Base-by-base conservation (phyloP, 306 rosid genomes). In the Adenanthera pavonina region DNA sequence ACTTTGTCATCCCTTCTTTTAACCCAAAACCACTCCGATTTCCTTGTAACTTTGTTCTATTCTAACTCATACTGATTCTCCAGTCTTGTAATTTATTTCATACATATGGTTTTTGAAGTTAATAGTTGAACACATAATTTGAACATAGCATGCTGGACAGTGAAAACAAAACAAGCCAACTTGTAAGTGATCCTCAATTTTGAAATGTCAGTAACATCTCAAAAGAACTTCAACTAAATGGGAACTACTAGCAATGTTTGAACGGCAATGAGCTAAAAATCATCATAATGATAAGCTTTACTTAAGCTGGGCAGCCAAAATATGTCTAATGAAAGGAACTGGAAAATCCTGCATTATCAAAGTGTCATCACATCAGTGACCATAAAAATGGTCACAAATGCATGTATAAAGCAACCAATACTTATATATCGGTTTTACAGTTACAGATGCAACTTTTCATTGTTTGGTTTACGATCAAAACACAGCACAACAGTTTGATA, bases 311-410 rank as follows among this genome's bases (percentile, higher is more conserved):
- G 36, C 7, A 49, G 40, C 81, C 7, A 51, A 38, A 52, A 78
- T 41, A 66, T 65, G 52, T 15, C 56, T 51, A 51, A 14, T 51
- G 14, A 73, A n/a, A 47, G 9, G 53, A 44, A 76, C 11, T 40
- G 34, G 17, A 53, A 61, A 25, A 79, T 35, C 64, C 47, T 38
- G 33, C 14, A 64, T 19, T 74, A 53, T 33, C 76, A 54, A 60
- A 16, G 59, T 52, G 59, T 20, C 59, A 52, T 52, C 14, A 6
- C 54, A 49, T 49, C 6, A 49, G n/a, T 11, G 54, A 49, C n/a
- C 54, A 49, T 25, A 57, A 41, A 44, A 30, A 30, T 54, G 38
- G 60, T 82, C 68, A 76, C 34, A 49, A 81, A 67, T 8, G 25
- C 17, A 36, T 11, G 15, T 15, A 52, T 52, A 71, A 72, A 66